These are phyloP conservation scores for Boechera divaricarpa DNA, from an alignment of 345 rosid genomes.

Conservation along the genomic window DNA sequence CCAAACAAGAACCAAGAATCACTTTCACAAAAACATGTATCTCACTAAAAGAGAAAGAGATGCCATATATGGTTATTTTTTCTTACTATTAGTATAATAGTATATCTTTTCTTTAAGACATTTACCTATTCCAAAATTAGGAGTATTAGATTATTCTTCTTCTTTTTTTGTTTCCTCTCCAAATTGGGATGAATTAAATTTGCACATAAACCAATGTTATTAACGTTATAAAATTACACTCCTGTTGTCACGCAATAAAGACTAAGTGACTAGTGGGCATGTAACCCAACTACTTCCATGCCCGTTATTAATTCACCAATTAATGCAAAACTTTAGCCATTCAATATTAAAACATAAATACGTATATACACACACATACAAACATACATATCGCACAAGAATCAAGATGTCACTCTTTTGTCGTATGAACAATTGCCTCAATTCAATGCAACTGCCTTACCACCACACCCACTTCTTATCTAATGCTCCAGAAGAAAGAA, in stretches of 20 bases:
- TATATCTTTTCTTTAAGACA: background rate
- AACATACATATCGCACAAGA: slow-evolving; percentile 25
- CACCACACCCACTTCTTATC: slow-evolving; percentile 45
- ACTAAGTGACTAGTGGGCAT: slow-evolving; percentile 40
- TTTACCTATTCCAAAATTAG: background rate
- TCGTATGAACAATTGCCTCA: slow-evolving; percentile 43
- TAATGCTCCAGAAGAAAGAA: slow-evolving; percentile 22
- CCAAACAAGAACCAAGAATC: slow-evolving; percentile 1
- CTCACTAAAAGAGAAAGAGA: slow-evolving; percentile 4
- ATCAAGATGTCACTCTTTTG: slow-evolving; percentile 39
- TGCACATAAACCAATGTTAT: slow-evolving; percentile 36
- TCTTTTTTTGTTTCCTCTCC: background rate
- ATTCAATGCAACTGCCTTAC: slow-evolving; percentile 45
- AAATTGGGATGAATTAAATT: slow-evolving; percentile 1
- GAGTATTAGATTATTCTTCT: background rate
- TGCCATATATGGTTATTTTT: background rate
- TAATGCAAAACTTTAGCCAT: slow-evolving; percentile 42
- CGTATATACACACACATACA: background rate
- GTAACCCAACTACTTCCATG: slow-evolving; percentile 45
- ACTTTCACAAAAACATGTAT: slow-evolving; percentile 14
- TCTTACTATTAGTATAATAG: background rate
- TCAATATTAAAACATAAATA: slow-evolving; percentile 24
- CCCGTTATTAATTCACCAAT: slow-evolving; percentile 39
- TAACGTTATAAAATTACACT: slow-evolving; percentile 24
- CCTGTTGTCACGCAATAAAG: slow-evolving; percentile 40